These are phyloP conservation scores for Platismatia glauca DNA, from an alignment of 495 filamentous ascomycete genomes.

Conservation along the genomic window DNA sequence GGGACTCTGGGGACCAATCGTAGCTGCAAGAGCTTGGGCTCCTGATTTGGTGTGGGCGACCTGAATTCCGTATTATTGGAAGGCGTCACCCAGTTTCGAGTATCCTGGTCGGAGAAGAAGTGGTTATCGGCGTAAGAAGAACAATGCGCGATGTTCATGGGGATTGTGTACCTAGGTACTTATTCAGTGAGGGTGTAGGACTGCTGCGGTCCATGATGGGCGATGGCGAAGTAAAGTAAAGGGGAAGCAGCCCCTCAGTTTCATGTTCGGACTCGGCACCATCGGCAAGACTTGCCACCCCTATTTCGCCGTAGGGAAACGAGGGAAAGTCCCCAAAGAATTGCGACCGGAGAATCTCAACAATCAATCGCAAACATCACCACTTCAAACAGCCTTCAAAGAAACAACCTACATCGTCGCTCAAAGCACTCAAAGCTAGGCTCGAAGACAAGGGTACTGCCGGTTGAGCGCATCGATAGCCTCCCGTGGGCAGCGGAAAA, in stretches of 20 bases:
- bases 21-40: slow-evolving; percentile 7
- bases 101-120: background rate
- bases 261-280: slow-evolving; percentile 11
- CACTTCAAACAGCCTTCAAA: background rate
- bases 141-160: background rate
- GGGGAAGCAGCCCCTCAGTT: slow-evolving; percentile 4
- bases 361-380: slow-evolving; percentile 7
- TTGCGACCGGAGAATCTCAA: slow-evolving; percentile 12
- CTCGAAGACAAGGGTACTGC: background rate
- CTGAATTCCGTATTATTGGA: slow-evolving; percentile 1
- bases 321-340: slow-evolving; percentile 9
- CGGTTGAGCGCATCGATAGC: slow-evolving; percentile 8
- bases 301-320: background rate
- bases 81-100: background rate
- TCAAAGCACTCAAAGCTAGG: background rate
- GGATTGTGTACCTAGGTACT: background rate
- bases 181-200: background rate
- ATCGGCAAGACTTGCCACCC: slow-evolving; percentile 12
- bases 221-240: background rate
- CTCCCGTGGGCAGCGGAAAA: slow-evolving; percentile 3
- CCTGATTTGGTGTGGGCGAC: slow-evolving; percentile 8
- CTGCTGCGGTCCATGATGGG: background rate
- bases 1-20: slow-evolving; percentile 6
- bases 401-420: background rate
- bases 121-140: background rate